Conservation (phyloP, 805 yeast genomes). For the Candida nitratophila region DNA sequence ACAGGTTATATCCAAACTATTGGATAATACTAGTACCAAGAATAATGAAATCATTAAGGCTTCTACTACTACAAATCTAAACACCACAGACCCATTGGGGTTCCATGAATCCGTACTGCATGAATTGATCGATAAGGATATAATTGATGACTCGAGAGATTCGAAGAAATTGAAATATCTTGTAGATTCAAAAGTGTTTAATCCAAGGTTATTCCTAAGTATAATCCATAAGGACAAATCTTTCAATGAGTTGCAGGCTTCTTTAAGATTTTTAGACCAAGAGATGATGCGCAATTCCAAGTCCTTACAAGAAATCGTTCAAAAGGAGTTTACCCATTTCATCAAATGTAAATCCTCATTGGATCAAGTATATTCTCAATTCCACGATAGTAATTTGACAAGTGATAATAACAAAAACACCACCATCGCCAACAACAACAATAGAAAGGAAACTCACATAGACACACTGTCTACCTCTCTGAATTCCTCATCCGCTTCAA, state of each 20-base stretch:
- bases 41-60: no score
- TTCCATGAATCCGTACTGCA: constrained; percentile 38
- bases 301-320: constrained; percentile 43
- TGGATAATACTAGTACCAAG: no score
- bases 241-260: constrained; percentile 38
- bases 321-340: constrained; percentile 54
- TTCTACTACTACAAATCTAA: no score
- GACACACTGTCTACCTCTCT: constrained; percentile 13
- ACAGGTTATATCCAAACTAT: no score
- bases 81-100: constrained; percentile 46
- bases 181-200: constrained; percentile 51
- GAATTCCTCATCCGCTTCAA: constrained; percentile 40
- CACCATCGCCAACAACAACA: neutral
- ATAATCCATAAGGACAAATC: constrained; percentile 51
- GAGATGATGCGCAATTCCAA: constrained; percentile 43
- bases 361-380: constrained; percentile 52
- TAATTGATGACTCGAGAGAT: constrained; percentile 32
- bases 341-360: constrained; percentile 58
- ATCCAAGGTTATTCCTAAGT: constrained; percentile 47
- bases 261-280: constrained; percentile 41
- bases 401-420: constrained; percentile 3
- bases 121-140: constrained; percentile 31
- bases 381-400: constrained; percentile 24
- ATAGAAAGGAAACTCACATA: neutral
- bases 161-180: constrained; percentile 33